These are phyloP conservation scores for Plectosphaerella plurivora DNA, from an alignment of 2,329 filamentous ascomycete species.

Conservation along the genomic window DNA sequence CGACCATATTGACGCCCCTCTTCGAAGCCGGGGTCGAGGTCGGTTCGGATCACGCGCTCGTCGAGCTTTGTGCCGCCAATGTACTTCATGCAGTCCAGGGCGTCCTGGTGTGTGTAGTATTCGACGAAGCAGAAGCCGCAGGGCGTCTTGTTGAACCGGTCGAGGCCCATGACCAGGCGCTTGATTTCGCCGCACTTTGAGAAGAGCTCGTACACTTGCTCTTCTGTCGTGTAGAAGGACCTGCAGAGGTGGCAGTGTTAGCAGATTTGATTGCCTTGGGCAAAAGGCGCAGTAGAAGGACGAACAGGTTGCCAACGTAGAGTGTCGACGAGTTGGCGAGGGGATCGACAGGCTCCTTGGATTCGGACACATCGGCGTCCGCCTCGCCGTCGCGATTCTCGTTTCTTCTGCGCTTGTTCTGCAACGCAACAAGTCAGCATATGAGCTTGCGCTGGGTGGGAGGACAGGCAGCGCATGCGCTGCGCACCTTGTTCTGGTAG, in stretches of 20 bases:
- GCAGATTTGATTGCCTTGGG: neutral
- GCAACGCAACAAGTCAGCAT: slow-evolving; percentile 2
- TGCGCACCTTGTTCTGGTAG: slow-evolving; percentile 72
- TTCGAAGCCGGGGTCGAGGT: slow-evolving; percentile 91
- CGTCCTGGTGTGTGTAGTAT: slow-evolving; percentile 97
- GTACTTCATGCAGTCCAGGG: slow-evolving; percentile 97
- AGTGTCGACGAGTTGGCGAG: slow-evolving; percentile 86
- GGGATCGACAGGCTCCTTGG: slow-evolving; percentile 67
- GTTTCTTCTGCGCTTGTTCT: slow-evolving; percentile 69
- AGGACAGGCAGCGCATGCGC: slow-evolving; percentile 1
- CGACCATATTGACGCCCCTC: slow-evolving; percentile 95
- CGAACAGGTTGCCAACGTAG: slow-evolving; percentile 91
- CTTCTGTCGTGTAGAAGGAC: slow-evolving; percentile 97
- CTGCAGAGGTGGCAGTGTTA: slow-evolving; percentile 33
- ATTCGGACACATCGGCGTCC: slow-evolving; percentile 37
- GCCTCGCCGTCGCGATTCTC: slow-evolving; percentile 56
- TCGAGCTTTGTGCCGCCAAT: slow-evolving; percentile 97
- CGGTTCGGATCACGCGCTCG: slow-evolving; percentile 92
- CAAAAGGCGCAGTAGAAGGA: neutral
- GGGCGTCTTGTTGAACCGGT: slow-evolving; percentile 94
- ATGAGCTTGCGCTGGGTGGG: neutral
- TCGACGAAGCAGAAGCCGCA: slow-evolving; percentile 99
- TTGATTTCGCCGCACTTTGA: slow-evolving; percentile 98
- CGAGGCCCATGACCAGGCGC: slow-evolving; percentile 93
- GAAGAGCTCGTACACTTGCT: slow-evolving; percentile 97